Evolutionary conservation across 495 filamentous ascomycete genomes (phyloP).

Genomic region (Usnea hakonensis): DNA sequence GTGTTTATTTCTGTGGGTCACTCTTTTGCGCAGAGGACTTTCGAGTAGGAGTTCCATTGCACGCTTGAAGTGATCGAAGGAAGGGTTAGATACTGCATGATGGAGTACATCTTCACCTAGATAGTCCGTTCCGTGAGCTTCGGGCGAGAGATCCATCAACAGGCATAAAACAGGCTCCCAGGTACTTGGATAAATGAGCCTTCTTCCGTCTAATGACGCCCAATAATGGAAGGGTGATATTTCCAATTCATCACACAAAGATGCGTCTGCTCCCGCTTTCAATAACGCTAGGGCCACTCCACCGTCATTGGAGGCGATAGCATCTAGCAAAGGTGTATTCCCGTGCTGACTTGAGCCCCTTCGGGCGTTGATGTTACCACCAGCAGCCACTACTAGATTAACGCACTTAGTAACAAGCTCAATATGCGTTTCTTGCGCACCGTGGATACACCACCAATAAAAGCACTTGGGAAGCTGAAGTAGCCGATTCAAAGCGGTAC

Average conservation of each 20-base stretch:
- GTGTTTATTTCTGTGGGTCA: not conserved
- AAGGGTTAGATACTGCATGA: not conserved
- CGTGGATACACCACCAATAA: constrained; percentile 25
- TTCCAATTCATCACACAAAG: not conserved
- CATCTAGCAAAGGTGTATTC: not conserved
- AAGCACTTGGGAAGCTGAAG: constrained; percentile 17
- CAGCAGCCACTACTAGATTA: not conserved
- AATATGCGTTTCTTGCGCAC: constrained; percentile 17
- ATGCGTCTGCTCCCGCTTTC: not conserved
- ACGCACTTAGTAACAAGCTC: constrained; percentile 3
- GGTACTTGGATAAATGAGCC: not conserved
- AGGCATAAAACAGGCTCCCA: not conserved
- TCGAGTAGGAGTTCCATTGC: not conserved
- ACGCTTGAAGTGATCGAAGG: not conserved
- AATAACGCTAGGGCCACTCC: not conserved
- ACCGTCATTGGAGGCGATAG: not conserved
- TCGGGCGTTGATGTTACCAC: not conserved
- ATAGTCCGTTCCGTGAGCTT: not conserved
- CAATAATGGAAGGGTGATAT: not conserved
- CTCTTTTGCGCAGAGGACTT: not conserved
- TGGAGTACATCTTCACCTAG: not conserved
- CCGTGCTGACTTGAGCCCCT: not conserved
- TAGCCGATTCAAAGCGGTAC: constrained; percentile 11
- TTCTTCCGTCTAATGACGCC: not conserved
- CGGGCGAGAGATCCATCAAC: not conserved